phyloP scores from a whole-genome alignment of 202 grass and related monocot species.

The Saccharum hybrid region DNA sequence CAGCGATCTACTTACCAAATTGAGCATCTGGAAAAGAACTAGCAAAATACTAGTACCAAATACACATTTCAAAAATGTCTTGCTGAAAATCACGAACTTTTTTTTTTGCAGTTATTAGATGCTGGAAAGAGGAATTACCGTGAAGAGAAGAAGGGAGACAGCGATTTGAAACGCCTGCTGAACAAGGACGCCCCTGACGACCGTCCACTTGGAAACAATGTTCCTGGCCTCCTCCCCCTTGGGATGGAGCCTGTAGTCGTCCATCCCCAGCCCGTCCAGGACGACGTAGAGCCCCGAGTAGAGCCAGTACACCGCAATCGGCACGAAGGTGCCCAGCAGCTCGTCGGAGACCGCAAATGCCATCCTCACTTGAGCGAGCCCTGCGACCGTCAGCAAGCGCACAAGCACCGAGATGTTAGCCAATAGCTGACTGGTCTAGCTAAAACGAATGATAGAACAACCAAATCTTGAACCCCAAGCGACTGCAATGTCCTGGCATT shows the following conservation, averaged over 20 bases:
- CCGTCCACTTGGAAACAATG: slow-evolving; percentile 57
- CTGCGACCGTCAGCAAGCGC: slow-evolving; percentile 17
- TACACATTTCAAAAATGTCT: background rate
- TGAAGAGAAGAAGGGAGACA: slow-evolving; percentile 68
- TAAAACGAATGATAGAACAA: background rate
- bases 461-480: slow-evolving; percentile 25
- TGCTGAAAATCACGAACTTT: background rate
- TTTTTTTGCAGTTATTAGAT: background rate
- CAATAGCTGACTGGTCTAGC: background rate
- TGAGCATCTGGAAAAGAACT: background rate
- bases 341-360: slow-evolving; percentile 62
- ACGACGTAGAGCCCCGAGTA: slow-evolving; percentile 66
- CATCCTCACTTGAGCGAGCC: slow-evolving; percentile 32
- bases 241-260: slow-evolving; percentile 68
- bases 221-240: slow-evolving; percentile 72
- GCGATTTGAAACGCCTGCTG: slow-evolving; percentile 68
- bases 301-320: slow-evolving; percentile 77
- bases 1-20: background rate
- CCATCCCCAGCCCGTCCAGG: slow-evolving; percentile 55
- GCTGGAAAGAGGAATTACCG: slow-evolving; percentile 35
- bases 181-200: slow-evolving; percentile 65
- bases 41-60: background rate
- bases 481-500: background rate
- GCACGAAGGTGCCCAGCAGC: slow-evolving; percentile 69
- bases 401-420: background rate